Evolutionary conservation across 495 filamentous ascomycete genomes (phyloP).

Genomic region (Collariella sp.): DNA sequence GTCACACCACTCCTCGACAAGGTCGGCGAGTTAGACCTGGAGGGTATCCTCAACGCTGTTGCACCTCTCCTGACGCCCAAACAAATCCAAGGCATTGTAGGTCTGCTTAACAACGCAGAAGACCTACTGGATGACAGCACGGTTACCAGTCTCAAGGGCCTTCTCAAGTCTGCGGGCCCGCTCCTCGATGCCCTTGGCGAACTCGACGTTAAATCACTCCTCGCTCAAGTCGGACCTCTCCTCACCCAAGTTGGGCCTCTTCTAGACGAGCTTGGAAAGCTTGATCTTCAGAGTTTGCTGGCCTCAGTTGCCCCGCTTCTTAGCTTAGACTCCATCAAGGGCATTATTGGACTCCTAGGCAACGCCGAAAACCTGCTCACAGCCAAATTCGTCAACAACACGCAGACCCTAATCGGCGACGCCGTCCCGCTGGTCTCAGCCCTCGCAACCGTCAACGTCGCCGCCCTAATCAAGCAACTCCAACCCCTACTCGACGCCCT

Average conservation of each 20-base stretch:
- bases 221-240: slow-evolving; percentile 26
- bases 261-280: slow-evolving; percentile 27
- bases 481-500: slow-evolving; percentile 7
- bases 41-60: neutral
- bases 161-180: neutral
- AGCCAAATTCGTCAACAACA: slow-evolving; percentile 34
- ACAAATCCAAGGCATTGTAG: neutral
- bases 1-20: slow-evolving; percentile 10
- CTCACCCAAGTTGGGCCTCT: slow-evolving; percentile 27
- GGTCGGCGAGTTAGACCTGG: neutral
- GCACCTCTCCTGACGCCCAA: slow-evolving; percentile 9
- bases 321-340: slow-evolving; percentile 30
- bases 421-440: slow-evolving; percentile 29
- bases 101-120: slow-evolving; percentile 2
- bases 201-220: neutral
- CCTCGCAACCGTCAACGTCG: slow-evolving; percentile 30
- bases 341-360: slow-evolving; percentile 32
- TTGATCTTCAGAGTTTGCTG: slow-evolving; percentile 7
- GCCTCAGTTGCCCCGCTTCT: slow-evolving; percentile 22
- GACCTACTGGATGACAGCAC: neutral
- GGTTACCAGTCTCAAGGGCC: neutral
- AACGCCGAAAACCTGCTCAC: slow-evolving; percentile 38
- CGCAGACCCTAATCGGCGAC: slow-evolving; percentile 30
- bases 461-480: slow-evolving; percentile 27
- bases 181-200: slow-evolving; percentile 24